A percentile compares a stretch with the other conserved stretches of the same genome.
Conservation (phyloP, 495 filamentous ascomycete species). For the Penicillium diatomitis region DNA sequence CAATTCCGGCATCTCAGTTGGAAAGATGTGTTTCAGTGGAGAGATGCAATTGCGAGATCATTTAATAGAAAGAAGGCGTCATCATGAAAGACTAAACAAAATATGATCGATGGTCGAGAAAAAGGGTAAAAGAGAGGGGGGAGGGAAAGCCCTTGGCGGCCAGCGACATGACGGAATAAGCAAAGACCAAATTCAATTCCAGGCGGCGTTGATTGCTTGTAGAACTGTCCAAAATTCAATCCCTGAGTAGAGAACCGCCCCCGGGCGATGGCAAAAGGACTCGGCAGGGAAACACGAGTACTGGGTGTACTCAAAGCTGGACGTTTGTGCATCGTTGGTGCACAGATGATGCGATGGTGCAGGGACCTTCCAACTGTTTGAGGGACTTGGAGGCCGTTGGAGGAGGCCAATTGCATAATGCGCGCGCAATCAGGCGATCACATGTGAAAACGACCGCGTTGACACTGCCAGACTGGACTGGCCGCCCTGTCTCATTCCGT, state of each 20-base stretch:
- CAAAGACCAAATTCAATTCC: not conserved
- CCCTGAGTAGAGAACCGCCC: too few relatives aligned
- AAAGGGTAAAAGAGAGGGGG: not conserved
- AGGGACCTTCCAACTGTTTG: slow-evolving; percentile 5
- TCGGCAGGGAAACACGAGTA: too few relatives aligned
- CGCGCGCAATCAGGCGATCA: slow-evolving; percentile 19
- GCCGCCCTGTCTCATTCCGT: not conserved
- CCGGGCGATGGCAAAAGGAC: too few relatives aligned
- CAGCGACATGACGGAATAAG: not conserved
- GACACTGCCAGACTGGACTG: slow-evolving; percentile 2
- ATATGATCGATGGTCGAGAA: too few relatives aligned
- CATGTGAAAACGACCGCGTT: slow-evolving; percentile 20
- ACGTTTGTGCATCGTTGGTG: not conserved
- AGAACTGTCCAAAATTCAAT: too few relatives aligned
- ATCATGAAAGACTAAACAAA: too few relatives aligned
- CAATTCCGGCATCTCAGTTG: too few relatives aligned
- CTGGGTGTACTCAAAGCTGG: too few relatives aligned
- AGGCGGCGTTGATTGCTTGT: too few relatives aligned
- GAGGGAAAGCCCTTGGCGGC: not conserved
- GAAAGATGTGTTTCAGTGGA: too few relatives aligned
- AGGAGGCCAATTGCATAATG: slow-evolving; percentile 16
- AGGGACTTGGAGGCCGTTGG: not conserved
- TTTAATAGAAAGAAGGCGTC: too few relatives aligned
- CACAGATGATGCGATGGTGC: slow-evolving; percentile 18
- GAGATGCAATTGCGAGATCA: too few relatives aligned